Percentiles rank a stretch among this genome's conserved stretches.
These are phyloP conservation scores for Nephelium lappaceum DNA, from an alignment of 345 rosid species.

Conservation along the genomic window DNA sequence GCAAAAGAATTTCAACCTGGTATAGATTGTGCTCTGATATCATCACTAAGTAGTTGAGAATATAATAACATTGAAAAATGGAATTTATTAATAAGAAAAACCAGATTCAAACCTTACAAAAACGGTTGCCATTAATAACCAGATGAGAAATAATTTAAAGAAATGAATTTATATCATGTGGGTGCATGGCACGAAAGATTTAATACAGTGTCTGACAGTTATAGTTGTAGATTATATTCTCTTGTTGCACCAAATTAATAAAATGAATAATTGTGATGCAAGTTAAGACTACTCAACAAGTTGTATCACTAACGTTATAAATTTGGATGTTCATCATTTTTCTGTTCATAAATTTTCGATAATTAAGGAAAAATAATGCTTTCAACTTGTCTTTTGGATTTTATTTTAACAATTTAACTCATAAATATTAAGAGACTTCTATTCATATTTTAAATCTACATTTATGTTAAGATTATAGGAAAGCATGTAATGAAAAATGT, in stretches of 20 bases:
- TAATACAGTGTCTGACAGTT: constrained; percentile 21
- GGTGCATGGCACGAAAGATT: constrained; percentile 29
- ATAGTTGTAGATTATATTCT: background rate
- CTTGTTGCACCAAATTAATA: background rate
- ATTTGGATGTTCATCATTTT: too few species aligned
- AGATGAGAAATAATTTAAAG: background rate
- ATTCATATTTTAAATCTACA: too few species aligned
- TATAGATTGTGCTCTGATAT: background rate
- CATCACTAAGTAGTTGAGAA: background rate
- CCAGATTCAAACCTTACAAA: background rate
- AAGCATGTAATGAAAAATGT: too few species aligned
- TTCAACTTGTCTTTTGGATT: too few species aligned
- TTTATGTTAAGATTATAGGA: too few species aligned
- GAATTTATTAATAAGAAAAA: background rate
- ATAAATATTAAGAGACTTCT: too few species aligned
- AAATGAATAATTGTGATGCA: background rate
- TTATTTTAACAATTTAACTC: too few species aligned
- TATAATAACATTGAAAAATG: background rate
- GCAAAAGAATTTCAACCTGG: background rate
- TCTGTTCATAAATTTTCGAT: too few species aligned
- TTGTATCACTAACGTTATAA: too few species aligned
- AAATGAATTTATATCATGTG: constrained; percentile 15
- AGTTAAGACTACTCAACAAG: too few species aligned
- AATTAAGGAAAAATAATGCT: too few species aligned
- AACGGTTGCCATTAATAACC: background rate